Base-by-base conservation (phyloP, 2,329 filamentous ascomycete species). In the Alternaria angustiovoidea region DNA sequence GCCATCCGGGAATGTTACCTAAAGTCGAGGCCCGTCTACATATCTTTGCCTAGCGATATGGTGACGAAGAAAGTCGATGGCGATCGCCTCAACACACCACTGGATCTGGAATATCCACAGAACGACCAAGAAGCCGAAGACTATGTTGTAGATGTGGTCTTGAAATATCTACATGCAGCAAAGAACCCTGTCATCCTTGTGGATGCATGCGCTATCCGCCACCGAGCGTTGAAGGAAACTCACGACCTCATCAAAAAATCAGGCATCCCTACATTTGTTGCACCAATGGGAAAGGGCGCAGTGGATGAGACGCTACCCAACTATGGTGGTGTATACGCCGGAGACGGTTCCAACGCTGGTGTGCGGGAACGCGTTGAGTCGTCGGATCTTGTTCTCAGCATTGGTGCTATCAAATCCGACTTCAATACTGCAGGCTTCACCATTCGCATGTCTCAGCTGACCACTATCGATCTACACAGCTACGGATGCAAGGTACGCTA, bases 201-300 rank as follows among this genome's bases (percentile, higher is more conserved):
- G 6, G 93, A 97, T 76, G 91, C 91, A 34, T 95, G 92, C 71
- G 90, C 92, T 11, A 88, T 93, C 65, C 88, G 92, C 34, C 91
- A 95, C 73, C 85, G 89, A 42, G 90, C 91, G 16, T 78, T 94
- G 1, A 78, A 87, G 1, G 92, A 95, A 77, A 88, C 93, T 18
- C 88, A 91, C 67, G 86, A 87, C 7, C 82, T 97, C 16, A 82
- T 96, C 52, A 83, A 89, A 61, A 91, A 89, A 77, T 91, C 91
- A 1, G 83, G 87, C 4, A 82, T 96, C 7, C 93, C 93, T 5
- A 90, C 91, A 0, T 96, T 95, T 69, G 91, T 94, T n/a, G 91
- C 92, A 0, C 92, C 93, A 2, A 96, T 96, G 91, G 93, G 93
- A 47, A 96, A 96, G 81, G 87, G 92, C 18, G 91, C 91, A 20